Conservation (phyloP, 2,329 filamentous ascomycete species). For the Geosmithia putterillii region DNA sequence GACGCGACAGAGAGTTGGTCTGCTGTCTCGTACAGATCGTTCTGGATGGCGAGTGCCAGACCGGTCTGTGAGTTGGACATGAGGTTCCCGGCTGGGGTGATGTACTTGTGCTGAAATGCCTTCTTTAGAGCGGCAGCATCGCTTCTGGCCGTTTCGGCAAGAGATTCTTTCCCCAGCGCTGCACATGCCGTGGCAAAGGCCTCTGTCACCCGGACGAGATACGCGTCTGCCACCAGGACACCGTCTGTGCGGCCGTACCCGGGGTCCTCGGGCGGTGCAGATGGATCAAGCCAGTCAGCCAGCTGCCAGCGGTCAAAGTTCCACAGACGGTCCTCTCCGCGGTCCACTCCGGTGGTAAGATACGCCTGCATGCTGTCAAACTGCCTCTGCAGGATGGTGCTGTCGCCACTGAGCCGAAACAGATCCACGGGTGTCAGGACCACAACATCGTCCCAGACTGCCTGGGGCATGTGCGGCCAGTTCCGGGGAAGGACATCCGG, state of each 20-base stretch:
- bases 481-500: background rate
- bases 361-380: slow-evolving; percentile 25
- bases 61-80: slow-evolving; percentile 27
- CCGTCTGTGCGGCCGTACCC: slow-evolving; percentile 24
- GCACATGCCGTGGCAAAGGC: slow-evolving; percentile 20
- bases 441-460: slow-evolving; percentile 5
- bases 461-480: slow-evolving; percentile 1
- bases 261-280: slow-evolving; percentile 25
- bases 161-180: slow-evolving; percentile 15
- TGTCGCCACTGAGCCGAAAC: slow-evolving; percentile 24
- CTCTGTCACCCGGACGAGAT: slow-evolving; percentile 28
- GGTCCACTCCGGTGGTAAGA: slow-evolving; percentile 21
- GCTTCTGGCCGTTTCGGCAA: slow-evolving; percentile 9
- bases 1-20: slow-evolving; percentile 11
- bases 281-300: slow-evolving; percentile 36
- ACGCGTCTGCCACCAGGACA: slow-evolving; percentile 31
- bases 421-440: slow-evolving; percentile 22
- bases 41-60: slow-evolving; percentile 21
- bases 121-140: slow-evolving; percentile 9
- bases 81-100: slow-evolving; percentile 13
- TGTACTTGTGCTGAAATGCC: slow-evolving; percentile 18
- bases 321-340: slow-evolving; percentile 25
- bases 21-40: slow-evolving; percentile 16
- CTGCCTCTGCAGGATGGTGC: slow-evolving; percentile 20
- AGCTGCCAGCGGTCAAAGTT: slow-evolving; percentile 20